Percentiles rank a stretch among this genome's conserved stretches.
Conservation (phyloP, 495 filamentous ascomycete species). For the Tuber brumale region DNA sequence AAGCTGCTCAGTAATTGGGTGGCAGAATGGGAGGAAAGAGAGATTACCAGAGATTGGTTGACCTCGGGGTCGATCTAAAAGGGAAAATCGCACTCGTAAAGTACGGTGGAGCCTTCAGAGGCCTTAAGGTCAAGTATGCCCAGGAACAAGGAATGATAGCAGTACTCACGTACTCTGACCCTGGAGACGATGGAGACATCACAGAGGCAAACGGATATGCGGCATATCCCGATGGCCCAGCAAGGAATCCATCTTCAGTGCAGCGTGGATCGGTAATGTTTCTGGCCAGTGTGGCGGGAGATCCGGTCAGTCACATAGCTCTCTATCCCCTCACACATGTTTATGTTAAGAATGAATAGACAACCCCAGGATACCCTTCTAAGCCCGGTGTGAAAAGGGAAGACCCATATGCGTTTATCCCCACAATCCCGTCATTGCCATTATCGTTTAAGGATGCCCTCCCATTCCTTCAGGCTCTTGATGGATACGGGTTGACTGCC, state of each 20-base stretch:
- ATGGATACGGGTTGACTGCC: slow-evolving; percentile 75
- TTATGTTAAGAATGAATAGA: slow-evolving; percentile 53
- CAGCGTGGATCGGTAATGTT: slow-evolving; percentile 89
- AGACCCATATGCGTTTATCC: slow-evolving; percentile 60
- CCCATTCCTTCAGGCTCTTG: slow-evolving; percentile 78
- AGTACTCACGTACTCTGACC: slow-evolving; percentile 77
- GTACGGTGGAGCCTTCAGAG: slow-evolving; percentile 82
- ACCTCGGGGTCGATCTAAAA: slow-evolving; percentile 64
- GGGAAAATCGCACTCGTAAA: slow-evolving; percentile 68
- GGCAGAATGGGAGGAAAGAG: slow-evolving; percentile 48
- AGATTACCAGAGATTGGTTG: slow-evolving; percentile 78
- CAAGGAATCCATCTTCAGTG: slow-evolving; percentile 78
- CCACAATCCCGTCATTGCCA: slow-evolving; percentile 83
- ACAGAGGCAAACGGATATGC: slow-evolving; percentile 74
- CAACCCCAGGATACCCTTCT: slow-evolving; percentile 89
- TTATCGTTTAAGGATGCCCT: slow-evolving; percentile 83
- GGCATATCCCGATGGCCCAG: slow-evolving; percentile 79
- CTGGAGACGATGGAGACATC: slow-evolving; percentile 76
- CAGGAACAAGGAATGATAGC: slow-evolving; percentile 86
- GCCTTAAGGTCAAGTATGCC: slow-evolving; percentile 86
- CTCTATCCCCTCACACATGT: not conserved
- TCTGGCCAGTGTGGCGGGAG: slow-evolving; percentile 59
- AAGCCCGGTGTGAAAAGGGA: slow-evolving; percentile 79
- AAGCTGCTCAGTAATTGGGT: not conserved
- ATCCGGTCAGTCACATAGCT: slow-evolving; percentile 48